These are phyloP conservation scores for Ophiostoma quercus DNA, from an alignment of 2,329 filamentous ascomycete species.

Conservation along the genomic window DNA sequence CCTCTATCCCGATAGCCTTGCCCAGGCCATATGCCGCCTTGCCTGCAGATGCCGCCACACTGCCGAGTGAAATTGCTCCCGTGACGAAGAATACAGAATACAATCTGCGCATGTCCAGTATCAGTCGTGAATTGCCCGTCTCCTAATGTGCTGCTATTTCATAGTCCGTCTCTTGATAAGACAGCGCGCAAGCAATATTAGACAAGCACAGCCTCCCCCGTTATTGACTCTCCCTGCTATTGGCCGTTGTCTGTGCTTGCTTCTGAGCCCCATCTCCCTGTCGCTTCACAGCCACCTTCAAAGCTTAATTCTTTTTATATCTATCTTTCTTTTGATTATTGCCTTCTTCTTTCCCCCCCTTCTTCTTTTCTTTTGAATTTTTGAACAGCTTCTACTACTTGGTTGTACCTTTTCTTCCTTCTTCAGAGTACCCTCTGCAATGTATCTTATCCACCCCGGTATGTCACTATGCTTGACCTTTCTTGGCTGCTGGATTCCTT, in stretches of 20 bases:
- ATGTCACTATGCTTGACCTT: background rate
- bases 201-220: background rate
- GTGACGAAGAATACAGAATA: background rate
- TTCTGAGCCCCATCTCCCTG: background rate
- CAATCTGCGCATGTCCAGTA: too few relatives aligned
- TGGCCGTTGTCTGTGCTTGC: background rate
- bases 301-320: conserved; percentile 3
- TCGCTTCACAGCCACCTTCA: background rate
- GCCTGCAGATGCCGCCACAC: background rate
- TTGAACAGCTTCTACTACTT: background rate
- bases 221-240: background rate
- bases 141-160: background rate
- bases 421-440: background rate
- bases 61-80: background rate
- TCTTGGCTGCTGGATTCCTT: background rate
- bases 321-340: background rate
- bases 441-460: background rate
- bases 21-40: background rate
- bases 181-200: background rate
- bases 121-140: background rate
- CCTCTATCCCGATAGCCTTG: background rate
- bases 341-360: background rate
- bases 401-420: too few relatives aligned
- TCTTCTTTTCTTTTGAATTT: background rate
- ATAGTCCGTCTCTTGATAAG: background rate